Conservation (phyloP, 306 rosid genomes). For the Begonia fuchsioides region DNA sequence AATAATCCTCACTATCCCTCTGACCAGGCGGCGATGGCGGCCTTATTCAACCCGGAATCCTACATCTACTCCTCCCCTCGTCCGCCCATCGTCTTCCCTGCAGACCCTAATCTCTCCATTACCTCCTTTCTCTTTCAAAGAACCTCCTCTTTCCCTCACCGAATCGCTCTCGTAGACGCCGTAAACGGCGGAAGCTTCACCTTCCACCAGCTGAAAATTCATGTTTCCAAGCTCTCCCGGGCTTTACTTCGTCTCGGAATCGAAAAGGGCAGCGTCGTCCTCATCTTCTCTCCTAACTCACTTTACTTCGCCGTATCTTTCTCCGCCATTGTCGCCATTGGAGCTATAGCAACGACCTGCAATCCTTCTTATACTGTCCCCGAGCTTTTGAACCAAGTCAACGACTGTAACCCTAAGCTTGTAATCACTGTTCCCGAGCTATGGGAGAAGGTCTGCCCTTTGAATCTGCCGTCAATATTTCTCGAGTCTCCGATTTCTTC, state of each 20-base stretch:
- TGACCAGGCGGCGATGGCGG: constrained; percentile 13
- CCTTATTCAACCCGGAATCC: constrained; percentile 20
- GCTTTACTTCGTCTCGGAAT: constrained; percentile 10
- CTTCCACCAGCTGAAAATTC: constrained; percentile 23
- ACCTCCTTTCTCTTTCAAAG: constrained; percentile 33
- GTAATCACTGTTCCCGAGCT: constrained; percentile 15
- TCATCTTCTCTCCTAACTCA: constrained; percentile 60
- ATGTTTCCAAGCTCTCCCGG: constrained; percentile 15
- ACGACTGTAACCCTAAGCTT: constrained; percentile 25
- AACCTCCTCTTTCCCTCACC: constrained; percentile 13
- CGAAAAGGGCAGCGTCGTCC: constrained; percentile 16
- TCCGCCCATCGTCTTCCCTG: constrained; percentile 26
- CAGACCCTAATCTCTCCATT: constrained; percentile 23
- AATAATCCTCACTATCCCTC: neutral
- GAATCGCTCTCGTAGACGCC: constrained; percentile 21
- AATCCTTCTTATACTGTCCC: constrained; percentile 42
- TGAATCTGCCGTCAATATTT: constrained; percentile 15
- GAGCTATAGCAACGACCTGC: constrained; percentile 60
- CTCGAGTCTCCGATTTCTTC: constrained; percentile 1
- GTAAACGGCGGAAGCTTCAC: constrained; percentile 19
- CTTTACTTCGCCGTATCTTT: constrained; percentile 47
- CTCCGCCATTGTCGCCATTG: constrained; percentile 38
- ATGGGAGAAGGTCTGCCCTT: constrained; percentile 3
- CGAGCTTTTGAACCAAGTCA: constrained; percentile 20
- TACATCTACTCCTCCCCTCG: constrained; percentile 21